phyloP scores from a whole-genome alignment of 1,284 basidiomycete species.

The Fistulinella cinereoalba region DNA sequence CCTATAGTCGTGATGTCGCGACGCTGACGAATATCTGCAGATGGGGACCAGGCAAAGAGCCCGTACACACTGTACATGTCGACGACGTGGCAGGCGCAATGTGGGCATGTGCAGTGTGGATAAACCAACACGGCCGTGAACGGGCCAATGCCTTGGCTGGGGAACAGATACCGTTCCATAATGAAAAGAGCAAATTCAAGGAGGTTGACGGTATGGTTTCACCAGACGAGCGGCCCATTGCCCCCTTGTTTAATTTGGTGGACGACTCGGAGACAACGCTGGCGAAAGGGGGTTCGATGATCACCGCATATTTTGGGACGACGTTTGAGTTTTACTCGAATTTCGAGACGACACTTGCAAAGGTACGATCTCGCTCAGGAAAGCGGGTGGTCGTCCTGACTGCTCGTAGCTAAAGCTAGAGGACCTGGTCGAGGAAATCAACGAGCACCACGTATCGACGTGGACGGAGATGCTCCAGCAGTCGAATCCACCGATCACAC shows the following conservation, averaged over 20 bases:
- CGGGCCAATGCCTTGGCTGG: slow-evolving; percentile 61
- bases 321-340: slow-evolving; percentile 83
- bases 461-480: slow-evolving; percentile 83
- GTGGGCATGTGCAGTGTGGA: slow-evolving; percentile 78
- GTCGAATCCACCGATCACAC: slow-evolving; percentile 72
- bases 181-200: slow-evolving; percentile 63
- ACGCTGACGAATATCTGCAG: slow-evolving; percentile 34
- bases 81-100: slow-evolving; percentile 74
- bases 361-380: slow-evolving; percentile 40
- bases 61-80: slow-evolving; percentile 77
- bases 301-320: slow-evolving; percentile 77
- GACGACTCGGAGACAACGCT: slow-evolving; percentile 81
- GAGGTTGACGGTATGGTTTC: slow-evolving; percentile 61
- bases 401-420: slow-evolving; percentile 50
- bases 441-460: slow-evolving; percentile 80
- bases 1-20: background rate
- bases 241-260: slow-evolving; percentile 82
- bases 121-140: slow-evolving; percentile 55
- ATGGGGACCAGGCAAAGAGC: slow-evolving; percentile 77
- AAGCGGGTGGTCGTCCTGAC: slow-evolving; percentile 13
- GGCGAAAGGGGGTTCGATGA: slow-evolving; percentile 67
- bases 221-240: slow-evolving; percentile 55
- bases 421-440: slow-evolving; percentile 81
- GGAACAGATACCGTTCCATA: slow-evolving; percentile 58
- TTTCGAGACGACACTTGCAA: slow-evolving; percentile 66